A percentile compares a stretch with the other conserved stretches of the same genome.
These are phyloP conservation scores for Colletotrichum graminicola DNA, from an alignment of 2,329 filamentous ascomycete genomes.

Conservation along the genomic window DNA sequence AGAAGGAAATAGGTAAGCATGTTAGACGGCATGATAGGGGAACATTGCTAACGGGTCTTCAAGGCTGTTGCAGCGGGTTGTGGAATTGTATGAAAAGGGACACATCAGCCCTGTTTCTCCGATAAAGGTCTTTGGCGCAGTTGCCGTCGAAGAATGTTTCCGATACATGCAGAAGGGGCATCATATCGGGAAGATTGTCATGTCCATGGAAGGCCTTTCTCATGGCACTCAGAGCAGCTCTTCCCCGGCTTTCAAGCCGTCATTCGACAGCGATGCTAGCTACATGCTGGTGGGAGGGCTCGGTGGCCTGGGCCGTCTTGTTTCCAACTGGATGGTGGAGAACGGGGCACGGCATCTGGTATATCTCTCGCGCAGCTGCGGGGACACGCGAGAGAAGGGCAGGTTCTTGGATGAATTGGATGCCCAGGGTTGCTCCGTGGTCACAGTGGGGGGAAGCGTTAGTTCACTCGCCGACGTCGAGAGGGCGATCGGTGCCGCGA, in stretches of 20 bases:
- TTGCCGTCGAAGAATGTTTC: slow-evolving; percentile 53
- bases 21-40: no score
- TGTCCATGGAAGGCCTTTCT: slow-evolving; percentile 38
- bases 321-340: slow-evolving; percentile 46
- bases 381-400: background rate
- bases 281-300: slow-evolving; percentile 47
- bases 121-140: slow-evolving; percentile 44
- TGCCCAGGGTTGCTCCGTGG: background rate
- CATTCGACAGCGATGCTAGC: slow-evolving; percentile 3
- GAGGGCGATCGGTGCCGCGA: slow-evolving; percentile 42
- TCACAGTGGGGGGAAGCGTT: slow-evolving; percentile 7
- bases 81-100: slow-evolving; percentile 26
- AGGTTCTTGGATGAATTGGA: slow-evolving; percentile 14
- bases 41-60: background rate
- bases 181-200: slow-evolving; percentile 57
- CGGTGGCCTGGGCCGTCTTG: slow-evolving; percentile 44
- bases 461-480: slow-evolving; percentile 45
- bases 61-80: slow-evolving; percentile 19
- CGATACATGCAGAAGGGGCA: slow-evolving; percentile 54
- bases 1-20: slow-evolving; percentile 18
- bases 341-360: slow-evolving; percentile 43
- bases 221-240: background rate
- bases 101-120: slow-evolving; percentile 40
- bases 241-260: slow-evolving; percentile 6
- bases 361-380: slow-evolving; percentile 36